Percentiles rank a stretch among this genome's conserved stretches.
Conservation (phyloP, 2,329 filamentous ascomycete species). For the Coleophoma crateriformis region DNA sequence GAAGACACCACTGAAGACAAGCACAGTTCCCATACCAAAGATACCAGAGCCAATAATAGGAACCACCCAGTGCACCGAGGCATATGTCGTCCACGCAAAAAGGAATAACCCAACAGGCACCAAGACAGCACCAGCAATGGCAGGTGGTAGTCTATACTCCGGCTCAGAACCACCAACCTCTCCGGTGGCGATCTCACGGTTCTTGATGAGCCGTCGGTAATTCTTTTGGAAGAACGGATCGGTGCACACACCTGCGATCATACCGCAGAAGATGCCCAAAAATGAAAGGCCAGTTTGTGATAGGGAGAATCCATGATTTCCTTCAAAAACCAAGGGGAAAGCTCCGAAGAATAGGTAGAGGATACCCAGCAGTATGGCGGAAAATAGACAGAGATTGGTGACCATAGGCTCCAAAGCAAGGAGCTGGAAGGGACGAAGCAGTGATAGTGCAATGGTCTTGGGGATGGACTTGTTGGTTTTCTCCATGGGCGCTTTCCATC, state of each 20-base stretch:
- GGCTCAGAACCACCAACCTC: constrained; percentile 59
- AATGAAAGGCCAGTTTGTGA: constrained; percentile 81
- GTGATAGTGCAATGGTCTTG: constrained; percentile 50
- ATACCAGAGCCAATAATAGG: constrained; percentile 68
- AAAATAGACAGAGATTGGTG: constrained; percentile 73
- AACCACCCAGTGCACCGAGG: constrained; percentile 69
- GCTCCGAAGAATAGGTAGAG: constrained; percentile 90
- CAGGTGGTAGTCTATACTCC: constrained; percentile 77
- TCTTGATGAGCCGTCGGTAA: constrained; percentile 50
- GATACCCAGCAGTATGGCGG: constrained; percentile 79
- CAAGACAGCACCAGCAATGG: constrained; percentile 67
- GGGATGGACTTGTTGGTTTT: constrained; percentile 62
- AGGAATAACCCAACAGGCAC: constrained; percentile 81
- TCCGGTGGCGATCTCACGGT: constrained; percentile 36
- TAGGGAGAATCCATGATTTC: constrained; percentile 68
- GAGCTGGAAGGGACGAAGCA: constrained; percentile 65
- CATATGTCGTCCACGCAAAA: constrained; percentile 81
- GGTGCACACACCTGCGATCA: constrained; percentile 55
- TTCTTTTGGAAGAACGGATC: constrained; percentile 63
- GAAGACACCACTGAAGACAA: constrained; percentile 80
- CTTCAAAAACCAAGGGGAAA: constrained; percentile 73
- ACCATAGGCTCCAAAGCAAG: constrained; percentile 82
- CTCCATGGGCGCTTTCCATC: constrained; percentile 75
- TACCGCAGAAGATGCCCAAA: constrained; percentile 63
- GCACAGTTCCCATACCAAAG: constrained; percentile 66